Base-by-base conservation (phyloP, 2,329 filamentous ascomycete species). In the Penicillium occitanis region DNA sequence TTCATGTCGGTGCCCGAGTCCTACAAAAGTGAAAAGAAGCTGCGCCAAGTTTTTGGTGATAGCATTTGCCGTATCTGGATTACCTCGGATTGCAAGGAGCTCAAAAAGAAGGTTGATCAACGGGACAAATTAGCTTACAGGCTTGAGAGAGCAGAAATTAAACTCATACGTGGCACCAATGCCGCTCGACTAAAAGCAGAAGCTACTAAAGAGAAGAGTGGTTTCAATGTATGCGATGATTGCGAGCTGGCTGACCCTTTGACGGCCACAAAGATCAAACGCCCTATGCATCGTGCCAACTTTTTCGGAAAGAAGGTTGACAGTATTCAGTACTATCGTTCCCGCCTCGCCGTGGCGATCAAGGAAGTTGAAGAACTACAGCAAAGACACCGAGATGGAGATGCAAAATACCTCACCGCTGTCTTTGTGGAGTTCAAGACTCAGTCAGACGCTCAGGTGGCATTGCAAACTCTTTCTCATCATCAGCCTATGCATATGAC, bases 341-440 rank as follows among this genome's bases (percentile, higher is more conserved):
- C 83, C 2, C 88, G 94, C 75, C 85, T 97, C 22, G 85, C 88
- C 60, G 86, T 87, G 40, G 84, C 93, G 40, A 87, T 92, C 58
- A 87, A 90, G 3, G 84, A 90, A 65, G 88, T 92, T n/a, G 82
- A 88, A 17, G 79, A 83, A 22, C 83, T 87, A 13, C 91, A 95
- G 74, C 82, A 82, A 50, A 83, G 85, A 40, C 90, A 93, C 73
- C 85, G 84, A 60, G 79, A 82, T 19, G 86, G 90, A 44, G 84
- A 90, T 22, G 87, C 84, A 57, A 86, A 88, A 68, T 85, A 87
- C 68, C 81, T 92, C 11, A 86, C 90, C 11, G 90, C 92, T 22
- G 91, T 94, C 8, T 99, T 99, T 71, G 88, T 98, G 72, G 93
- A 98, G 75, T 99, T 97, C 73, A 83, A 86, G 51, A 88, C 86